Evolutionary conservation across 257 asterid species (phyloP).

Genomic region (Solanum piurae): DNA sequence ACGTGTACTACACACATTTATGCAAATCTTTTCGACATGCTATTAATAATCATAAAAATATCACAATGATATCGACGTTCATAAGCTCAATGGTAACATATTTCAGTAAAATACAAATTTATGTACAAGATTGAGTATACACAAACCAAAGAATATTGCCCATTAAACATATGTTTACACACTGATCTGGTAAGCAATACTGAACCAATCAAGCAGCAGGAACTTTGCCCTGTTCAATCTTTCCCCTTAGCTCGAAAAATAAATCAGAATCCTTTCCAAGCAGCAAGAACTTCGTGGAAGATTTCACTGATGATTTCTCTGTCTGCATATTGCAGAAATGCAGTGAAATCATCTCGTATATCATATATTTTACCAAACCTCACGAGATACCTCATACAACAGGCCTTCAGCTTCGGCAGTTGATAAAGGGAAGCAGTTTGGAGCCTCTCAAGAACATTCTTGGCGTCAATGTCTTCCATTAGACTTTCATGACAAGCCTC

Average conservation of each 20-base stretch:
- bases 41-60: background rate
- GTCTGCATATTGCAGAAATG: conserved; percentile 58
- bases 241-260: background rate
- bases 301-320: conserved; percentile 59
- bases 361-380: conserved; percentile 81
- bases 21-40: background rate
- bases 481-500: conserved; percentile 82
- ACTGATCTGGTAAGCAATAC: background rate
- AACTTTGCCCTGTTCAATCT: background rate
- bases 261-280: conserved; percentile 82
- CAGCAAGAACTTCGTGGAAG: conserved; percentile 62
- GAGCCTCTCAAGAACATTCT: conserved; percentile 74
- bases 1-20: background rate
- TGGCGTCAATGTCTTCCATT: conserved; percentile 59
- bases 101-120: background rate
- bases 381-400: conserved; percentile 72
- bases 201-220: background rate
- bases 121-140: background rate
- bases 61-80: background rate
- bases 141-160: conserved; percentile 2
- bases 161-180: conserved; percentile 3
- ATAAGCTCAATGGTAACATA: background rate
- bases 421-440: conserved; percentile 77
- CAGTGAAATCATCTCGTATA: conserved; percentile 52
- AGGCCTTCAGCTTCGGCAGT: conserved; percentile 53